Conservation (phyloP, 257 asterid genomes). For the Scutellaria baicalensis region DNA sequence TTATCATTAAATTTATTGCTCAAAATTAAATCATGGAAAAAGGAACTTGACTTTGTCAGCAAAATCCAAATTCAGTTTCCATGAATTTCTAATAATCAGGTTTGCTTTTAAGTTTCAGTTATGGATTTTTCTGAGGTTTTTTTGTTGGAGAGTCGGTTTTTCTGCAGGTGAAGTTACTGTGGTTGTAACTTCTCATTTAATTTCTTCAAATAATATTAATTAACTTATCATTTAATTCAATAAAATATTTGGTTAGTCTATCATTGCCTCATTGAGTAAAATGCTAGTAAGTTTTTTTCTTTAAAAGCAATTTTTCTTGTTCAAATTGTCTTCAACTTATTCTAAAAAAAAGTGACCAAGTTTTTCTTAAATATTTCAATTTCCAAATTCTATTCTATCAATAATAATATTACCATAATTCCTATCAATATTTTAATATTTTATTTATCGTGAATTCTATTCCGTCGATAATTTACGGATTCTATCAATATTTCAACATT, state of each 20-base stretch:
- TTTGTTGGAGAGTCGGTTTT: constrained; percentile 13
- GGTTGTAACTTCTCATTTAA: constrained; percentile 5
- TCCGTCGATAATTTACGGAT: no score
- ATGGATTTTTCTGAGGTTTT: constrained; percentile 8
- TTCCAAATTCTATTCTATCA: no score
- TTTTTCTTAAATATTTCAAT: no score
- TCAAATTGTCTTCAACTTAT: not conserved
- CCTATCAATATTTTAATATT: no score
- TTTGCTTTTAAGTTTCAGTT: constrained; percentile 17
- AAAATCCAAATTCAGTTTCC: constrained; percentile 20
- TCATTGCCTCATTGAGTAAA: not conserved
- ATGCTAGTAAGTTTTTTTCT: constrained; percentile 5
- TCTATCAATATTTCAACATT: no score
- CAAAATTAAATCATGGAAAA: not conserved
- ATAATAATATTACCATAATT: no score
- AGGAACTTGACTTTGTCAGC: constrained; percentile 14
- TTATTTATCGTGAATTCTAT: no score
- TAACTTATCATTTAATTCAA: not conserved
- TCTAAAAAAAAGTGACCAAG: no score
- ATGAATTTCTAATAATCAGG: constrained; percentile 5
- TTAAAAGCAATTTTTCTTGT: constrained; percentile 1
- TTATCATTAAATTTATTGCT: not conserved
- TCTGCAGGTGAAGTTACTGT: not conserved
- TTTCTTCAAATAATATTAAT: not conserved
- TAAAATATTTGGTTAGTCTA: constrained; percentile 10